Base-by-base conservation (phyloP, 108 stramenopile genomes). In the Licmophora abbreviata region DNA sequence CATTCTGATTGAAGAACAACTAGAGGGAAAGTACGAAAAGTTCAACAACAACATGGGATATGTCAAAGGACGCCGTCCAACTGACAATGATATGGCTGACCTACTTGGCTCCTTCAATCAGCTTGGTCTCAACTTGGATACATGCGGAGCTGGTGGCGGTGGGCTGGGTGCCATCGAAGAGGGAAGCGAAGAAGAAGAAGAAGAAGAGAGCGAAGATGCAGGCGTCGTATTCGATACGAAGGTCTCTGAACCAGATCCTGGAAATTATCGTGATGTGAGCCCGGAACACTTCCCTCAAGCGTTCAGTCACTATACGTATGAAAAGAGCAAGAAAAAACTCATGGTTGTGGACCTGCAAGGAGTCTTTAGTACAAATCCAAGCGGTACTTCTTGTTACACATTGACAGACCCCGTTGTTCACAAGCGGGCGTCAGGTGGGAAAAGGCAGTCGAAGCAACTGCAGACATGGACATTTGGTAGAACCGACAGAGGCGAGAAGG, bases 301-400 rank as follows among this genome's bases (percentile, higher is more conserved):
- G 1, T 75, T 75, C 41, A 64, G 63, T 48, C 74, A 75, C 45
- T 75, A 60, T 30, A 46, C 74, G 1, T 75, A 69, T 46, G 64
- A 47, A 22, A 66, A 66, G 21, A 66, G 64, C 36, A 61, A 50
- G 25, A 31, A 35, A 24, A 25, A 48, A 1, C 54, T 56, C 29
- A 75, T 75, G 50, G 65, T 75, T 15, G 74, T 75, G 18, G 74
- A 75, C 36, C 48, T 75, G 6, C 74, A 75, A 48, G 74, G 74
- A 21, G 64, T 62, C 4, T 49, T 74, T 22, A 32, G 60, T 9
- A 23, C 33, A 20, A 64, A 51, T 24, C 18, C 17, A 1, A 59
- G 57, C 26, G 68, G 73, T 23, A 56, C 54, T 3, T 45, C 40
- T 24, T 33, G 42, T 4, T 74, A 33, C 30, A 33, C 59, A 21